Percentiles rank a stretch among this genome's conserved stretches.
Evolutionary conservation across 306 rosid species (phyloP).

Genomic region (Pterocarpus macrocarpus): DNA sequence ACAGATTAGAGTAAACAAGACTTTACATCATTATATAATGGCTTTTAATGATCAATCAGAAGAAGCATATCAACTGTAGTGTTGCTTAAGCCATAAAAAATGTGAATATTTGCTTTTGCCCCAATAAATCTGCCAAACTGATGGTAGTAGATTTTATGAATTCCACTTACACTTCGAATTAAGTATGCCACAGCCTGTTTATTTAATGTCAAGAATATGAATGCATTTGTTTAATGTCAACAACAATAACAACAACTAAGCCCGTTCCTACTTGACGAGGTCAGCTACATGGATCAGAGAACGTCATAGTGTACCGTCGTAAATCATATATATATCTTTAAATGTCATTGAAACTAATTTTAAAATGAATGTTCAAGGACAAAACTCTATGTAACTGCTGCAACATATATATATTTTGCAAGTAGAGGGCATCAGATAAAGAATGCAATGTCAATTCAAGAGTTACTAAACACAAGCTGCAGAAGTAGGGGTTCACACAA

Average conservation of each 20-base stretch:
- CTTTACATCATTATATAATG: not conserved
- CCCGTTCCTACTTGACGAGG: no score
- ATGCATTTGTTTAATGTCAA: not conserved
- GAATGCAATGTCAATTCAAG: not conserved
- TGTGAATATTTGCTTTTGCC: not conserved
- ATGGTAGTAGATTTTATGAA: not conserved
- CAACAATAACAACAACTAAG: no score
- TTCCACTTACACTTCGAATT: not conserved
- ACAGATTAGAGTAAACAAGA: not conserved
- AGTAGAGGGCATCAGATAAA: not conserved
- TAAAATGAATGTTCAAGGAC: not conserved
- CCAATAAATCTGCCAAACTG: not conserved
- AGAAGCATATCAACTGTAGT: not conserved
- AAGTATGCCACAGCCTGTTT: not conserved
- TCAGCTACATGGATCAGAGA: no score
- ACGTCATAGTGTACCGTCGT: no score
- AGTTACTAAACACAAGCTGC: not conserved
- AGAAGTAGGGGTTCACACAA: slow-evolving; percentile 1
- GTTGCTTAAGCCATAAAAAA: not conserved
- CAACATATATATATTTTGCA: not conserved
- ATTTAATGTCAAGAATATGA: not conserved
- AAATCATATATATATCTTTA: no score
- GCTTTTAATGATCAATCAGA: not conserved
- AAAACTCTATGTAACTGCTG: not conserved
- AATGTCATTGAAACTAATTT: no score